Evolutionary conservation across 2,329 filamentous ascomycete genomes (phyloP), one percentile per base, ranked within the genome.

Genomic region (Endothia cerciana): DNA sequence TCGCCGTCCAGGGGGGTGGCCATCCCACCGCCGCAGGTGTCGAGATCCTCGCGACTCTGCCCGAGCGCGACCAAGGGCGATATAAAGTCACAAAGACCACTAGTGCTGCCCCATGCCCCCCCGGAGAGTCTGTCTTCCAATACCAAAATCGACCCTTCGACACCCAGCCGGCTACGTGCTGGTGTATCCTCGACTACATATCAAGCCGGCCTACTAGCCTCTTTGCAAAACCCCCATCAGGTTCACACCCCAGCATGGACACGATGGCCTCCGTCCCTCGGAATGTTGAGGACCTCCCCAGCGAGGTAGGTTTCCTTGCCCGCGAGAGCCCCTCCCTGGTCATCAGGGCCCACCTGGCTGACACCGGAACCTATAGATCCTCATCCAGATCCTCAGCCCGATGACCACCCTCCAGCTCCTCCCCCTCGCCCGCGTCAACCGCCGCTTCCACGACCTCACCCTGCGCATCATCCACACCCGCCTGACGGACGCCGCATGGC

Each of bases 401-500:
- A 69, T 77, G 36, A 70, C 73, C 2, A 74, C 75, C 38, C 45
- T 63, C 45, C 58, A 69, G 3, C 72, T 78, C 38, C 67, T 76
- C 33, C 69, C 70, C 3, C 66, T 76, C 13, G 68, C 71, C 40
- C 56, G 68, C 19, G 68, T 77, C 58, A 74, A 68, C 69, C 74
- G 68, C 64, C 74, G 72, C 63, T 76, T 78, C 70, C 70, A 74
- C 69, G 69, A 71, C 17, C 62, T 72, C 6, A 69, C 73, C 25
- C 64, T 74, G 2, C 71, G 71, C 59, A 67, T 76, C 43, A 65
- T 77, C 57, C 70, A 74, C 66, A 70, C 71, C 62, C 76, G 76
- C 51, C 70, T 77, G 64, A 66, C 67, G 36, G 69, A 83, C 25
- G 86, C 87, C 25, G 83, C 87, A 4, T 78, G 84, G 3, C 77